Evolutionary conservation across 345 rosid genomes (phyloP).

Genomic region (Lumnitzera littorea): DNA sequence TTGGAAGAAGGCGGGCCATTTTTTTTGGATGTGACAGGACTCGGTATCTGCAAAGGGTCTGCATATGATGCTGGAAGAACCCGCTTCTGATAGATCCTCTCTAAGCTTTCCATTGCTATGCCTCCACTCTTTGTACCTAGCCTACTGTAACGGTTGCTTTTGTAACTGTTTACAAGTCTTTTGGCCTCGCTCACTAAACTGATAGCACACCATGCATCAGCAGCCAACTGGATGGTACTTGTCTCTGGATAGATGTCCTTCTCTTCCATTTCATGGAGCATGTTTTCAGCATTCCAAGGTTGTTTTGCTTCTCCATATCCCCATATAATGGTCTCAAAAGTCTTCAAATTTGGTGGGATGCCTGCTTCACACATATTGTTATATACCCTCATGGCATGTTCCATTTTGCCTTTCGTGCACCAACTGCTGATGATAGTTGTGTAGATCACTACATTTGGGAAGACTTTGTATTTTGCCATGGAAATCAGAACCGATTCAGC

Average conservation of each 20-base stretch:
- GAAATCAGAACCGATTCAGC: slow-evolving; percentile 58
- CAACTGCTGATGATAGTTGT: slow-evolving; percentile 82
- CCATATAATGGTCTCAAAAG: slow-evolving; percentile 87
- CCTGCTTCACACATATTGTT: slow-evolving; percentile 53
- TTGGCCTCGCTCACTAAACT: slow-evolving; percentile 52
- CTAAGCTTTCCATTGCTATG: slow-evolving; percentile 21
- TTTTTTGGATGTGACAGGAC: slow-evolving; percentile 13
- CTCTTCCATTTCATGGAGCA: slow-evolving; percentile 57
- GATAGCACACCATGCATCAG: slow-evolving; percentile 72
- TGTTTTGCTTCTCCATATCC: slow-evolving; percentile 80
- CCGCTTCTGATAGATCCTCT: slow-evolving; percentile 19
- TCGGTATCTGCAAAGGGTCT: slow-evolving; percentile 18
- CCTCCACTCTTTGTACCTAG: slow-evolving; percentile 17
- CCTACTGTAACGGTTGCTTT: slow-evolving; percentile 12
- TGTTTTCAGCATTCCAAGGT: slow-evolving; percentile 80
- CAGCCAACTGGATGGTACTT: slow-evolving; percentile 63
- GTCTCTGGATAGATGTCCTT: slow-evolving; percentile 39
- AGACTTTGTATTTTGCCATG: slow-evolving; percentile 45
- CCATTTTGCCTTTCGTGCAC: slow-evolving; percentile 77
- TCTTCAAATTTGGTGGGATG: slow-evolving; percentile 58
- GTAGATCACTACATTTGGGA: slow-evolving; percentile 76
- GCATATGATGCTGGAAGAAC: slow-evolving; percentile 22
- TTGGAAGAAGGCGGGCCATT: slow-evolving; percentile 20
- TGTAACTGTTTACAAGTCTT: slow-evolving; percentile 28
- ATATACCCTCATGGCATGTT: slow-evolving; percentile 45